phyloP scores from a whole-genome alignment of 2,329 filamentous ascomycete genomes.

The Taxawa tesnikishii region DNA sequence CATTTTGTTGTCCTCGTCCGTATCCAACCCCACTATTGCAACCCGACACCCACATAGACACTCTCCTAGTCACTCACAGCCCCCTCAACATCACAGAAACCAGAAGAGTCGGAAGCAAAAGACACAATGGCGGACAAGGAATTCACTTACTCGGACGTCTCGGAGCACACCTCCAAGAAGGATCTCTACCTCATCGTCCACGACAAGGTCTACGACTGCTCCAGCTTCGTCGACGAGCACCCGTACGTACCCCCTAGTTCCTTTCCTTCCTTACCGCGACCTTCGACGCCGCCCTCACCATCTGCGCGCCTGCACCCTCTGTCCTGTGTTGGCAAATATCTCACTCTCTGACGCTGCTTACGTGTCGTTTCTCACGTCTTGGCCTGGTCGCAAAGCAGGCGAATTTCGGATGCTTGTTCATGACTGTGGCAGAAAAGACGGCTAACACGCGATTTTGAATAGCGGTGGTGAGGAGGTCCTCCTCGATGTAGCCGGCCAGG shows the following conservation, averaged over 20 bases:
- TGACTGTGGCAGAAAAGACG: no score
- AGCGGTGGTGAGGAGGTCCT: constrained; percentile 98
- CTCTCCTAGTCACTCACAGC: no score
- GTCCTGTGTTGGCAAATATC: no score
- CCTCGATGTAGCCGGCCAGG: constrained; percentile 89
- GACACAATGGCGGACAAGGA: constrained; percentile 44
- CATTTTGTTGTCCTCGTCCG: no score
- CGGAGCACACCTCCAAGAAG: constrained; percentile 84
- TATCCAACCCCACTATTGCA: no score
- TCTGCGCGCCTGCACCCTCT: neutral
- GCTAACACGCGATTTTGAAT: no score
- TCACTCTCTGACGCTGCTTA: no score
- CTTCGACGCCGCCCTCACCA: neutral
- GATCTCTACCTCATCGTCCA: constrained; percentile 85
- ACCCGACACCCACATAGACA: no score
- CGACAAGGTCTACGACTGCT: constrained; percentile 89
- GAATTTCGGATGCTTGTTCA: no score
- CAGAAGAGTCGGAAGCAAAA: neutral
- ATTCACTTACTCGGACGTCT: constrained; percentile 70
- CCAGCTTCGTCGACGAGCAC: constrained; percentile 92
- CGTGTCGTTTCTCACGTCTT: no score
- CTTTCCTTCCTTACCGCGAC: constrained; percentile 4
- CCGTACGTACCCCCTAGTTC: constrained; percentile 45
- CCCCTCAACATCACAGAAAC: no score
- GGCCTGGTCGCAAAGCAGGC: no score